Conservation (phyloP, 2,329 filamentous ascomycete species). For the Thielaviopsis cerberus region DNA sequence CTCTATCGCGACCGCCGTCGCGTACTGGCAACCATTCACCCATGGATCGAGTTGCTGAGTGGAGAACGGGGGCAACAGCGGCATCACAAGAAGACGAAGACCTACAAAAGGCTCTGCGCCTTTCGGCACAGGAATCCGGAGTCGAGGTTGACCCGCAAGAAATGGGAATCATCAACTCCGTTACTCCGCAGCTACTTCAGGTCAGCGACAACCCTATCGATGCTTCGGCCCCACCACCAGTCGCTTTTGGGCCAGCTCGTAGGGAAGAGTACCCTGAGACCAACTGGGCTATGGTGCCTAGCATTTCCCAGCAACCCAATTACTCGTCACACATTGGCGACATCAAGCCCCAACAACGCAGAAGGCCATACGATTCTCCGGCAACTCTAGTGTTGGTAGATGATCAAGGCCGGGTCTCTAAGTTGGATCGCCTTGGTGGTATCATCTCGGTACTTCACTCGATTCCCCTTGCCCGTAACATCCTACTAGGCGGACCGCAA, state of each 20-base stretch:
- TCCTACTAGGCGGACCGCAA: conserved; percentile 28
- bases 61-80: conserved; percentile 23
- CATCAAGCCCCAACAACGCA: conserved; percentile 9
- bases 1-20: conserved; percentile 44
- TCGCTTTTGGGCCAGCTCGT: conserved; percentile 39
- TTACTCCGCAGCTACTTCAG: not conserved
- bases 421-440: conserved; percentile 29
- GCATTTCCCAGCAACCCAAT: conserved; percentile 22
- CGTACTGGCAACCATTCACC: conserved; percentile 39
- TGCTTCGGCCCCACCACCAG: not conserved
- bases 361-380: conserved; percentile 22
- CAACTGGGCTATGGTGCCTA: conserved; percentile 41
- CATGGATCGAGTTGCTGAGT: conserved; percentile 31
- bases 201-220: not conserved
- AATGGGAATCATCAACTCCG: conserved; percentile 24
- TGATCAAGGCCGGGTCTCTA: conserved; percentile 15
- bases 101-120: conserved; percentile 15
- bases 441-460: conserved; percentile 40
- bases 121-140: conserved; percentile 10
- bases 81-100: conserved; percentile 27
- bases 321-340: conserved; percentile 18
- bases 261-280: conserved; percentile 33
- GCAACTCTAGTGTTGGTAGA: conserved; percentile 28
- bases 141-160: conserved; percentile 24
- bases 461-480: conserved; percentile 39